phyloP scores from a whole-genome alignment of 371 early-diverging fungal species.

The Saksenaea oblongispora region DNA sequence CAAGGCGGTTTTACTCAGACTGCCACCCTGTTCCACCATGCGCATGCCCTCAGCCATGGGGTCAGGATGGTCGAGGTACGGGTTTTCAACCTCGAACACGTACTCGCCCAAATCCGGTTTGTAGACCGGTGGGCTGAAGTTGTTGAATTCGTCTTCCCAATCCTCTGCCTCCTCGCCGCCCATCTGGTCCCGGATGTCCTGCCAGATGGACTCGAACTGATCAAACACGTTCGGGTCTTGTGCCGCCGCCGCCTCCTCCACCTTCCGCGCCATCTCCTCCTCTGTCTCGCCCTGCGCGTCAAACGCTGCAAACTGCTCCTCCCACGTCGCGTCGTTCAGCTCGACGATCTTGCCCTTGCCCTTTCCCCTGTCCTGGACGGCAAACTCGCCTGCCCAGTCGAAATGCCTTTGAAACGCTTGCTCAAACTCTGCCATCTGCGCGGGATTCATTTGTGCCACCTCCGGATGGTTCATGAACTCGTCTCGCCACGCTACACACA shows the following conservation, averaged over 20 bases:
- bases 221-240: conserved; percentile 41
- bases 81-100: conserved; percentile 77
- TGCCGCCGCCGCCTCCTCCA: conserved; percentile 50
- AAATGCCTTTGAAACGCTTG: conserved; percentile 65
- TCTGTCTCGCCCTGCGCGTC: conserved; percentile 45
- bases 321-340: conserved; percentile 55
- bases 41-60: conserved; percentile 57
- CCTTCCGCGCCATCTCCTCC: conserved; percentile 49
- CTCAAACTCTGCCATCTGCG: conserved; percentile 62
- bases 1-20: conserved; percentile 74
- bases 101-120: conserved; percentile 71
- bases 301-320: conserved; percentile 70
- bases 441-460: conserved; percentile 37
- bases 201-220: conserved; percentile 63
- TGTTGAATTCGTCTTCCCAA: conserved; percentile 66
- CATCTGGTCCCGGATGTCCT: conserved; percentile 54
- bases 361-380: conserved; percentile 57
- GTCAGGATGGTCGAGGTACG: conserved; percentile 59
- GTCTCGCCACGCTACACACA: conserved; percentile 53
- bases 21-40: conserved; percentile 53
- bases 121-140: conserved; percentile 41
- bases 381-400: conserved; percentile 66
- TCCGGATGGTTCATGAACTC: conserved; percentile 65
- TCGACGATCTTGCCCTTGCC: conserved; percentile 37
- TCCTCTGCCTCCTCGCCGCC: conserved; percentile 49